Evolutionary conservation across 176 grass and related monocot genomes (phyloP).

Genomic region (Oryza meyeriana): DNA sequence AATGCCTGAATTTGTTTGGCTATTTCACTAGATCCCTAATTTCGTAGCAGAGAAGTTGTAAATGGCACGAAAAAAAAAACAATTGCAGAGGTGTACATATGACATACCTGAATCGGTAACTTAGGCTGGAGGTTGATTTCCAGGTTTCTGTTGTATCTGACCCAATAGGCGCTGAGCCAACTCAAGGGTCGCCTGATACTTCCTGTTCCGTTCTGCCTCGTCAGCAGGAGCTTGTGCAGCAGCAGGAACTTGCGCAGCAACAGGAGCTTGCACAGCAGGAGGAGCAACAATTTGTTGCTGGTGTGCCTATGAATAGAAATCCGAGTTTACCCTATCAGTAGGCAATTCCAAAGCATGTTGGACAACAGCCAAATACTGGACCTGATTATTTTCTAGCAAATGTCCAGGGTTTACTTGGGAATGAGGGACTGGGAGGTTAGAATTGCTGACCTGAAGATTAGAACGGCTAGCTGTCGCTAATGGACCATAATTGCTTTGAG

Average conservation of each 20-base stretch:
- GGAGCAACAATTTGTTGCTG: conserved; percentile 44
- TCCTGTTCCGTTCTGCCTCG: conserved; percentile 86
- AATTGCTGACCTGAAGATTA: conserved; percentile 36
- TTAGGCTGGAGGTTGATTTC: conserved; percentile 52
- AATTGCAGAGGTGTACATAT: neutral
- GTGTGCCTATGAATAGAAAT: conserved; percentile 46
- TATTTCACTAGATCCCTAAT: neutral
- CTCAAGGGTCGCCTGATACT: conserved; percentile 84
- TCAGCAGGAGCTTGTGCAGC: conserved; percentile 37
- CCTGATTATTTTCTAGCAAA: conserved; percentile 43
- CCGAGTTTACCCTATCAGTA: conserved; percentile 13
- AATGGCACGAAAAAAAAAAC: conserved; percentile 7
- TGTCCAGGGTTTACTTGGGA: conserved; percentile 33
- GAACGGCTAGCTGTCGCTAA: conserved; percentile 29
- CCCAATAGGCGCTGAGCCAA: conserved; percentile 79
- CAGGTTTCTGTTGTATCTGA: conserved; percentile 62
- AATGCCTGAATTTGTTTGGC: neutral
- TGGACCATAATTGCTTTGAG: conserved; percentile 42
- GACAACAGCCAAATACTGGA: conserved; percentile 31
- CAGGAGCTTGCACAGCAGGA: conserved; percentile 37
- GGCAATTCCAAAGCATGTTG: conserved; percentile 28
- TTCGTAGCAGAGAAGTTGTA: conserved; percentile 12
- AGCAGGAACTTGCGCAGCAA: conserved; percentile 16
- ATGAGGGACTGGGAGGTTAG: conserved; percentile 20
- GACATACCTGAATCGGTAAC: conserved; percentile 34